Percentiles rank a stretch among this genome's conserved stretches.
Evolutionary conservation across 345 rosid genomes (phyloP).

Genomic region (Hirschfeldia incana): DNA sequence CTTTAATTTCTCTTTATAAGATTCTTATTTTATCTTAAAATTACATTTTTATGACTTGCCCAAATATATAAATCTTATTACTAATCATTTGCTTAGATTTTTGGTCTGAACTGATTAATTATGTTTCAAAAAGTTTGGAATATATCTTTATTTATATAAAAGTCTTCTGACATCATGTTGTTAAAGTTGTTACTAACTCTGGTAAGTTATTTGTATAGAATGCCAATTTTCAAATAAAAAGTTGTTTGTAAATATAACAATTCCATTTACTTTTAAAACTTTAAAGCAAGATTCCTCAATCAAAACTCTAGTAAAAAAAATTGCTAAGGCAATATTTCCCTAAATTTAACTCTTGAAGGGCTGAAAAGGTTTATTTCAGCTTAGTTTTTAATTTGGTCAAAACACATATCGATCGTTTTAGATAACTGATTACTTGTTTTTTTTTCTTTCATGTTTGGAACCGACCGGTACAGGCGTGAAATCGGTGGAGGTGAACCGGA

Average conservation of each 20-base stretch:
- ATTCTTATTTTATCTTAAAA: slow-evolving; percentile 25
- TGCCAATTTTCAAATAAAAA: not conserved
- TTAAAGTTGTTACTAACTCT: not conserved
- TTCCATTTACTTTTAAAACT: not conserved
- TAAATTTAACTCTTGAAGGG: not conserved
- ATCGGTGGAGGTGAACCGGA: slow-evolving; percentile 52
- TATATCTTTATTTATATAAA: not conserved
- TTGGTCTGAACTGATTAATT: not conserved
- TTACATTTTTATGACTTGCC: slow-evolving; percentile 6
- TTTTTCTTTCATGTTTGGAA: not conserved
- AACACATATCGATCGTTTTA: not conserved
- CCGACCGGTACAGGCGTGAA: slow-evolving; percentile 43
- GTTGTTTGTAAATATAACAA: not conserved
- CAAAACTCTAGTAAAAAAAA: not conserved
- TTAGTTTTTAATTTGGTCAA: slow-evolving; percentile 1
- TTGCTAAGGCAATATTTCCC: not conserved
- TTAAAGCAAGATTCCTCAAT: not conserved
- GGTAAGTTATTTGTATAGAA: not conserved
- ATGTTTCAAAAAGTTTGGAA: not conserved
- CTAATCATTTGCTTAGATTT: slow-evolving; percentile 13
- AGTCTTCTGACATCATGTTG: not conserved
- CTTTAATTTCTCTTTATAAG: slow-evolving; percentile 28
- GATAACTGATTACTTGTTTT: not conserved
- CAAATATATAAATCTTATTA: not conserved
- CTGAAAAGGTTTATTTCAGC: not conserved